phyloP scores from a whole-genome alignment of 2,329 filamentous ascomycete species.

The Colletotrichum liriopes region DNA sequence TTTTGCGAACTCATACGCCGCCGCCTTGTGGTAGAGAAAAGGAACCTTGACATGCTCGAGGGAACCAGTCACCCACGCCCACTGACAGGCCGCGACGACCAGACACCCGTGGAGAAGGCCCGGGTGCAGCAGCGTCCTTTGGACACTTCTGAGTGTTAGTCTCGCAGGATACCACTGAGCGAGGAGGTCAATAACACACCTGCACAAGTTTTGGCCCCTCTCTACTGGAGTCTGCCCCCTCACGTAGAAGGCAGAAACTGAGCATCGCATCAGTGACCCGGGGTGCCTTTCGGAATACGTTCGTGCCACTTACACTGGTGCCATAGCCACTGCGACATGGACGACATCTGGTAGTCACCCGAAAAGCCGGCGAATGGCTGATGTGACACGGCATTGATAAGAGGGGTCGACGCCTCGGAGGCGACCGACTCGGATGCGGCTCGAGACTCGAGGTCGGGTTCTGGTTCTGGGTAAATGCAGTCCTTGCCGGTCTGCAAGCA shows the following conservation, averaged over 20 bases:
- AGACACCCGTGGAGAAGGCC: constrained; percentile 63
- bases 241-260: constrained; percentile 60
- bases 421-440: constrained; percentile 24
- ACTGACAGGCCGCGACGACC: constrained; percentile 62
- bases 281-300: neutral
- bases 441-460: constrained; percentile 5
- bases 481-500: constrained; percentile 62
- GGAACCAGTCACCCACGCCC: constrained; percentile 63
- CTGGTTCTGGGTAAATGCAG: constrained; percentile 54
- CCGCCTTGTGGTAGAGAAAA: constrained; percentile 63
- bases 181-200: constrained; percentile 47
- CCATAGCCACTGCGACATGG: constrained; percentile 54
- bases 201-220: constrained; percentile 53
- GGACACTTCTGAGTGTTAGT: constrained; percentile 52
- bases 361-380: constrained; percentile 42
- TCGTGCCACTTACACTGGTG: constrained; percentile 51
- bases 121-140: constrained; percentile 60
- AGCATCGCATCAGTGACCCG: constrained; percentile 11
- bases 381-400: constrained; percentile 34
- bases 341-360: constrained; percentile 48
- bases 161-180: neutral
- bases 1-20: constrained; percentile 63
- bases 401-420: constrained; percentile 15
- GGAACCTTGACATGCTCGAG: constrained; percentile 61
- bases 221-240: constrained; percentile 58